Conservation (phyloP, 805 yeast genomes). For the Candida boleticola region DNA sequence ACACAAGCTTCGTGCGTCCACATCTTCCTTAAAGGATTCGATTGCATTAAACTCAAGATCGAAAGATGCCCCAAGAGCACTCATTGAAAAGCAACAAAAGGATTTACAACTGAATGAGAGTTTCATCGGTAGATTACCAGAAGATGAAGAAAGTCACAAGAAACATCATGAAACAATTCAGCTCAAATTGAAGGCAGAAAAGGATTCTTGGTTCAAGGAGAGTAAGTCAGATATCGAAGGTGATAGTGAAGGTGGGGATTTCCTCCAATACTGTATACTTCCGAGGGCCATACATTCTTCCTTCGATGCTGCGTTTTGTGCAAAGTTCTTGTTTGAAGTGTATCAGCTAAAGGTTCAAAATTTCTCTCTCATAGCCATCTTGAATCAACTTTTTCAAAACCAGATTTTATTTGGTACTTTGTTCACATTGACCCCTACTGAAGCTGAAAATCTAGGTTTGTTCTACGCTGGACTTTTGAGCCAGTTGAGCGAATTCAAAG, state of each 20-base stretch:
- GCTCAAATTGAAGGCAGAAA: slow-evolving; percentile 24
- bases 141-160: slow-evolving; percentile 46
- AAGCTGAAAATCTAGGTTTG: slow-evolving; percentile 79
- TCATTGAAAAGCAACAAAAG: slow-evolving; percentile 22
- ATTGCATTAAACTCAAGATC: slow-evolving; percentile 26
- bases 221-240: slow-evolving; percentile 9
- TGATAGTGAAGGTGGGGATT: slow-evolving; percentile 17
- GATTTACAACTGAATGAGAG: slow-evolving; percentile 21
- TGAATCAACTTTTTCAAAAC: slow-evolving; percentile 48
- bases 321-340: slow-evolving; percentile 56
- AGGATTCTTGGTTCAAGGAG: slow-evolving; percentile 39
- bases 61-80: slow-evolving; percentile 18
- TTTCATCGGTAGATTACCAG: slow-evolving; percentile 26
- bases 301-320: slow-evolving; percentile 72
- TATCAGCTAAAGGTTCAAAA: slow-evolving; percentile 37
- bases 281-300: slow-evolving; percentile 81
- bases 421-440: slow-evolving; percentile 68
- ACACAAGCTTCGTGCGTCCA: slow-evolving; percentile 34
- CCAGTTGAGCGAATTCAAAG: slow-evolving; percentile 31
- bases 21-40: slow-evolving; percentile 34
- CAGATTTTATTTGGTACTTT: slow-evolving; percentile 55
- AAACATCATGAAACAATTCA: slow-evolving; percentile 31
- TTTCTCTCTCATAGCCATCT: slow-evolving; percentile 35
- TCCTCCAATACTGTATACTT: slow-evolving; percentile 64
- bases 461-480: slow-evolving; percentile 59